phyloP scores from a whole-genome alignment of 305 asterid species.

The Fraxinus xanthoxyloides region DNA sequence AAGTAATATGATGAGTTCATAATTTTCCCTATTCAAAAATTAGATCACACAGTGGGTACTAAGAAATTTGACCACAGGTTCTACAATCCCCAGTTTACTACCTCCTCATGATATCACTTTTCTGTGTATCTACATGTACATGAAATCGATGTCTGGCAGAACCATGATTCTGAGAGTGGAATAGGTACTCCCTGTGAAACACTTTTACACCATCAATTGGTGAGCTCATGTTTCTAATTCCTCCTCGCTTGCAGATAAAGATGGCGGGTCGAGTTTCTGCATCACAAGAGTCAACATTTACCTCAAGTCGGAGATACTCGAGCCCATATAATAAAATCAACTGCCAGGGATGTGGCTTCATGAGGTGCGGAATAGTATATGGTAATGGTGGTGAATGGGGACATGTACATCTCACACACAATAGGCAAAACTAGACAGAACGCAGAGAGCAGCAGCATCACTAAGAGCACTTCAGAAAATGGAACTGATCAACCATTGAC shows the following conservation, averaged over 20 bases:
- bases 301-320: neutral
- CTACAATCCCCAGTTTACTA: neutral
- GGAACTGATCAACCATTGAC: neutral
- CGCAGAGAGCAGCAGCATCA: neutral
- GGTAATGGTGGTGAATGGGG: neutral
- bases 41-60: neutral
- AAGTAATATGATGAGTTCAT: neutral
- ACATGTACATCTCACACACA: neutral
- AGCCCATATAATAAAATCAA: neutral
- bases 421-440: neutral
- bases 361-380: neutral
- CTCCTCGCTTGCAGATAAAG: conserved; percentile 15
- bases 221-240: conserved; percentile 18
- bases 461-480: neutral
- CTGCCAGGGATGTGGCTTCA: neutral
- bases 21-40: neutral
- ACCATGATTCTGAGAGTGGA: neutral
- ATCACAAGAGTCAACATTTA: neutral
- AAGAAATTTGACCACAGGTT: neutral
- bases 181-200: neutral
- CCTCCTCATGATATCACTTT: neutral
- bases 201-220: neutral
- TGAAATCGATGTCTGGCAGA: neutral
- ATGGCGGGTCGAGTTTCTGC: conserved; percentile 40
- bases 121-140: neutral